Conservation (phyloP, 371 early-diverging fungal genomes). For the Mucor racemosus region DNA sequence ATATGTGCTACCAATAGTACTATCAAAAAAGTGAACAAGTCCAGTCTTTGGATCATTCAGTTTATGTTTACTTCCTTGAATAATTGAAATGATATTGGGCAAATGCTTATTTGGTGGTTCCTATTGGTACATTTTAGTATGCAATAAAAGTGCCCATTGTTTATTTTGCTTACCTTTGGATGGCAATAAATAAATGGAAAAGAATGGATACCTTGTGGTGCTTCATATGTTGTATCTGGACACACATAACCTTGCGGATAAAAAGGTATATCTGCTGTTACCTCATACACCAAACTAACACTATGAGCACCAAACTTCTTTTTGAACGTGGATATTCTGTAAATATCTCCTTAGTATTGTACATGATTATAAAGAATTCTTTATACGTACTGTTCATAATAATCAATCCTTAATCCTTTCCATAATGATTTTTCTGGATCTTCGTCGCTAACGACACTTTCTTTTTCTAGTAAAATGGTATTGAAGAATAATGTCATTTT, state of each 20-base stretch:
- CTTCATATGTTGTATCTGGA: conserved; percentile 52
- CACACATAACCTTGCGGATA: conserved; percentile 60
- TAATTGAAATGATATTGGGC: conserved; percentile 68
- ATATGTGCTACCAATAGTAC: conserved; percentile 60
- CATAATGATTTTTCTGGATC: conserved; percentile 58
- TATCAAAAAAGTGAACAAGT: conserved; percentile 61
- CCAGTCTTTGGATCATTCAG: conserved; percentile 47
- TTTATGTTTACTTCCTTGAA: conserved; percentile 57
- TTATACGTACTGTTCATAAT: conserved; percentile 57
- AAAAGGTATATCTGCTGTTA: conserved; percentile 54
- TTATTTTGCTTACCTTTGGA: conserved; percentile 55
- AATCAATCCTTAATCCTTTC: conserved; percentile 60
- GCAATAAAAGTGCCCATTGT: too few species aligned
- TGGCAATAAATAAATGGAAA: conserved; percentile 72
- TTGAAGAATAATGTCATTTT: conserved; percentile 72
- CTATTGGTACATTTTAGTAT: conserved; percentile 23
- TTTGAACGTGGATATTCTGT: conserved; percentile 59
- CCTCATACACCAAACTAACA: conserved; percentile 63
- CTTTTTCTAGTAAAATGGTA: conserved; percentile 58
- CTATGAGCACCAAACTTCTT: conserved; percentile 59
- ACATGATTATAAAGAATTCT: background rate
- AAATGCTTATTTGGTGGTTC: conserved; percentile 64
- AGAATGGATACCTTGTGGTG: conserved; percentile 68
- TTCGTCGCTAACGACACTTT: conserved; percentile 55
- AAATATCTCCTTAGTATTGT: background rate